Evolutionary conservation across 176 grass and related monocot genomes (phyloP).

Genomic region (Chloris gayana): DNA sequence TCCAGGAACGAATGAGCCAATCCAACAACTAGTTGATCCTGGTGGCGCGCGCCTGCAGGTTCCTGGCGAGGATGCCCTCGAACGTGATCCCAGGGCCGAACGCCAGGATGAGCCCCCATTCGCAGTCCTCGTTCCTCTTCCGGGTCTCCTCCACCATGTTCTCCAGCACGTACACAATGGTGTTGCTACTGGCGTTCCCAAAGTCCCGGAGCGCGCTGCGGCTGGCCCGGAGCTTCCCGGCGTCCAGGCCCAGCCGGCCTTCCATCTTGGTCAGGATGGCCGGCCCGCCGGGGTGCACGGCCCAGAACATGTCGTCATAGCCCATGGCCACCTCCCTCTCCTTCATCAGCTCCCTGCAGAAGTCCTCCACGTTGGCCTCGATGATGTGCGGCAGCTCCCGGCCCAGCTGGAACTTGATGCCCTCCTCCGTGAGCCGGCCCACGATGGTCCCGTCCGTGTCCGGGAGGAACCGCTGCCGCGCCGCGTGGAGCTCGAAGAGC

Average conservation of each 20-base stretch:
- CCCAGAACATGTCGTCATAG: constrained; percentile 80
- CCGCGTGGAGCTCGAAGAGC: constrained; percentile 66
- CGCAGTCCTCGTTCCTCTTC: constrained; percentile 51
- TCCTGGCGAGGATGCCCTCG: constrained; percentile 80
- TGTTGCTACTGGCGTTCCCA: constrained; percentile 83
- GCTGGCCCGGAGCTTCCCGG: constrained; percentile 65
- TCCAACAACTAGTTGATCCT: not conserved
- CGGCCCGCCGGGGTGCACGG: constrained; percentile 75
- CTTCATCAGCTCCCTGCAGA: constrained; percentile 68
- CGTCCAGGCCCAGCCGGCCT: constrained; percentile 39
- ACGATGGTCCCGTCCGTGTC: constrained; percentile 73
- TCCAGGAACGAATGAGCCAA: too few relatives aligned
- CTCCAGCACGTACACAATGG: constrained; percentile 82
- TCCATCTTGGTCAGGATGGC: constrained; percentile 85
- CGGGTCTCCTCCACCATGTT: constrained; percentile 71
- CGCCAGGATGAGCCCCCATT: constrained; percentile 83
- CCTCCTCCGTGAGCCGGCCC: constrained; percentile 73
- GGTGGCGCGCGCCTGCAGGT: constrained; percentile 34
- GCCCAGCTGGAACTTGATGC: constrained; percentile 79
- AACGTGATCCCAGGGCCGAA: constrained; percentile 91
- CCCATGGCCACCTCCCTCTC: constrained; percentile 27
- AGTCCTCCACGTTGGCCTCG: constrained; percentile 67
- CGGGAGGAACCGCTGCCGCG: constrained; percentile 64
- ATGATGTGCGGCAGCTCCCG: constrained; percentile 81
- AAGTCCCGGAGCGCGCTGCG: constrained; percentile 70